Base-by-base conservation (phyloP, 1,284 basidiomycete genomes). In the Takashimella tepidaria region DNA sequence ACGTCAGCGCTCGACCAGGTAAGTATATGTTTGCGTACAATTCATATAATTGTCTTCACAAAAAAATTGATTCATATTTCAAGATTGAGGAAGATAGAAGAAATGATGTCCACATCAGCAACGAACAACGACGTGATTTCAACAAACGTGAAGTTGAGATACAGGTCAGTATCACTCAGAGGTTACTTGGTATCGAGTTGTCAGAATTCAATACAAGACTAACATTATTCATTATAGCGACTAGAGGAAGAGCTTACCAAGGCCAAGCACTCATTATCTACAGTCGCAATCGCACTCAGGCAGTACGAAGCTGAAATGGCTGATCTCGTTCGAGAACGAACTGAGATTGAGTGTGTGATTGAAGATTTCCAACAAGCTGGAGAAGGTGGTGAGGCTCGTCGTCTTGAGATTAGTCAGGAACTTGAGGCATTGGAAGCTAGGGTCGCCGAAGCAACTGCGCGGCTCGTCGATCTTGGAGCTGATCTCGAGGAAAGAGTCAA, bases 321-420 rank as follows among this genome's bases (percentile, higher is more conserved):
- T 8, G 89, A 92, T 66, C 84, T 91, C 51, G 80, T 90, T 41
- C 83, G 87, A 21, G 76, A 83, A 1, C 82, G 84, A 23, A 89
- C 91, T 5, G 86, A 95, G 71, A 77, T 96, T 42, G 83, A 90
- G 68, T 89, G 89, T 62, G 78, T 84, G n/a, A 82, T 98, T 44
- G 80, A 81, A 6, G 95, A 98, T 69, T 81, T 93, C 25, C 82
- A 81, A 26, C 80, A 83, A 5, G 82, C 86, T 13, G 81, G 84
- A 3, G 83, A 85, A 22, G 84, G 83, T 27, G 84, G 84, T 2
- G 79, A 83, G 57, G 81, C 82, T 23, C 69, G 75, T 21, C 66
- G 67, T 12, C 62, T 67, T 12, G 64, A 69, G 21, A 78, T 89
- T 4, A 81, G 86, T 57, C 69, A 75, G 12, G 89, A 96, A 66